Base-by-base conservation (phyloP, 495 filamentous ascomycete genomes). In the Tuber borchii region DNA sequence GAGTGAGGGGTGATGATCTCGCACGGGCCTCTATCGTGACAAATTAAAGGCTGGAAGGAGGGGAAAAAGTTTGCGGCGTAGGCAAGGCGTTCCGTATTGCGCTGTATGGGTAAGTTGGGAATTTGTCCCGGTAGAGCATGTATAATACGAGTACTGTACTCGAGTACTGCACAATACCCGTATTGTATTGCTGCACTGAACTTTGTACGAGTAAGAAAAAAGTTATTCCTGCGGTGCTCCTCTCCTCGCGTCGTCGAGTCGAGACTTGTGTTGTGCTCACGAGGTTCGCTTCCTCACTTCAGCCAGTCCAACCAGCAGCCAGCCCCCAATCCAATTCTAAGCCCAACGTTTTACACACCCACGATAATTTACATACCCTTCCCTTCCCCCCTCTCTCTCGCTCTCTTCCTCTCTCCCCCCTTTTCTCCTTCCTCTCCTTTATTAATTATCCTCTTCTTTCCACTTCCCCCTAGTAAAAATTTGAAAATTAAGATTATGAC, bases 301-400 rank as follows among this genome's bases (percentile, higher is more conserved):
- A 65, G 56, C 56, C 56, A 61, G 51, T n/a, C 48, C 8, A 48
- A 22, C 46, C 51, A 16, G n/a, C n/a, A 61, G 51, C 51, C n/a
- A 34, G 56, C 56, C 56, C 56, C 56, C 56, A 34, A 34, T 26
- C 26, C 56, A 65, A 65, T 65, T 26, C 26, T 19, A n/a, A 65
- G 56, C 56, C 26, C 56, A 31, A 34, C n/a, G n/a, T 61, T 61
- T 61, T 61, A 61, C 51, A 65, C 56, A 65, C 56, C 26, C 26
- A 34, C 56, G 56, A 65, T 65, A 65, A 65, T 65, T 65, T 65
- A 16, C 56, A 65, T 65, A 65, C 56, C 9, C 42, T 43, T 43
- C 42, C 42, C 42, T 12, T 43, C 42, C 42, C 42, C 42, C 42
- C 42, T 43, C 42, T 43, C 42, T 19, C 56, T 19, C 12, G 4